A percentile compares a stretch with the other conserved stretches of the same genome.
These are phyloP conservation scores for Pseudonitzschia multiseries DNA, from an alignment of 108 stramenopile species.

Conservation along the genomic window DNA sequence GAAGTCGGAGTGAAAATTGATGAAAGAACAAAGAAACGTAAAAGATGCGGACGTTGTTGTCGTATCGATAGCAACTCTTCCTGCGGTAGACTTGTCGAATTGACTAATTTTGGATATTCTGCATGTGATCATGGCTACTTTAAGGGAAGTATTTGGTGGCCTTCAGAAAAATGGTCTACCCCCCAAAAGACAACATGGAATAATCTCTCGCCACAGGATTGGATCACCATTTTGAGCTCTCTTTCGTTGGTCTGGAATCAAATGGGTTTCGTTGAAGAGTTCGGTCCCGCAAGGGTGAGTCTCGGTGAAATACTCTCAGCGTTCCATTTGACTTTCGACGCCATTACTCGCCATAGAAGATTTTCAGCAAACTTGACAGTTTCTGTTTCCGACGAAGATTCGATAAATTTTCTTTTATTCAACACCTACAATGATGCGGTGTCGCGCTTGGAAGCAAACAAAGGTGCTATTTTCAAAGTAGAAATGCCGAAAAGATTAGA, in stretches of 20 bases:
- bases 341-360: not conserved
- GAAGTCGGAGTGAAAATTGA: not conserved
- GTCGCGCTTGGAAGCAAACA: not conserved
- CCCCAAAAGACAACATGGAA: not conserved
- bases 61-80: not conserved
- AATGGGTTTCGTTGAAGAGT: not conserved
- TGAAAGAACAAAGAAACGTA: not conserved
- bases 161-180: not conserved
- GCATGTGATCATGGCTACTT: not conserved
- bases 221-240: constrained; percentile 1
- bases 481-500: not conserved
- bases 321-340: not conserved
- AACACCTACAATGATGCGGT: not conserved
- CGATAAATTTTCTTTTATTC: not conserved
- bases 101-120: not conserved
- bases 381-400: too few relatives aligned
- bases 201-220: constrained; percentile 9
- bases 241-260: constrained; percentile 10
- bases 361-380: too few relatives aligned
- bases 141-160: not conserved
- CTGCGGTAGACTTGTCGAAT: not conserved
- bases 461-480: not conserved
- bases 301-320: not conserved
- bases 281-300: not conserved
- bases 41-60: not conserved